phyloP scores from a whole-genome alignment of 306 rosid genomes.

The Nissolia schottii region DNA sequence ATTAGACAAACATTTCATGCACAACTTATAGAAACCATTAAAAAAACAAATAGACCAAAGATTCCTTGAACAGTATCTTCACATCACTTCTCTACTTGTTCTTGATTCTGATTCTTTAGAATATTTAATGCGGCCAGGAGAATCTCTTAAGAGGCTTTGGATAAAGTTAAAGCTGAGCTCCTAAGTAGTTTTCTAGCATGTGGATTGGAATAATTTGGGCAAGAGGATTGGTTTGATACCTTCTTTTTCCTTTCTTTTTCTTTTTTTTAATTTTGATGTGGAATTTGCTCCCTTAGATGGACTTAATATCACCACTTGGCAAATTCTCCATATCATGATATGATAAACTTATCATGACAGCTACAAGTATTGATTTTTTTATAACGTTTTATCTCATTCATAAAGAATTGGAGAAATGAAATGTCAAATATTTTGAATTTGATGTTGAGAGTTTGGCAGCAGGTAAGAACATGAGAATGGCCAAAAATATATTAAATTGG shows the following conservation, averaged over 20 bases:
- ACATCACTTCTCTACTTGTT: constrained; percentile 36
- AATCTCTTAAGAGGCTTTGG: constrained; percentile 40
- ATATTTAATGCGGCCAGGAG: constrained; percentile 49
- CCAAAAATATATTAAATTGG: background rate
- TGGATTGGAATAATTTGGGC: constrained; percentile 42
- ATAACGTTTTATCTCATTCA: background rate
- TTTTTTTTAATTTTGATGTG: background rate
- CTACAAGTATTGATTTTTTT: constrained; percentile 5
- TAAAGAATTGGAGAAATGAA: background rate
- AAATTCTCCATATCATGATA: constrained; percentile 19
- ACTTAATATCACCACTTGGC: constrained; percentile 31
- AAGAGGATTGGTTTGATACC: constrained; percentile 32
- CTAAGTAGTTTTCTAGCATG: constrained; percentile 47
- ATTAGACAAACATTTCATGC: constrained; percentile 19
- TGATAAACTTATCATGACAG: constrained; percentile 16
- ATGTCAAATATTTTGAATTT: background rate
- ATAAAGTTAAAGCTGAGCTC: constrained; percentile 56
- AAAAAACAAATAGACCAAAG: constrained; percentile 14
- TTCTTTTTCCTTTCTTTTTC: too few species aligned
- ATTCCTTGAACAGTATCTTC: constrained; percentile 52
- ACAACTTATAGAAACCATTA: constrained; percentile 17
- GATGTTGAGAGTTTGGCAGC: background rate
- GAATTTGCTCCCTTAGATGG: constrained; percentile 34
- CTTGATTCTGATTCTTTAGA: constrained; percentile 54
- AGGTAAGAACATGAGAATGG: background rate